phyloP scores from a whole-genome alignment of 1,284 basidiomycete genomes.

The Cryptococcus sp. region DNA sequence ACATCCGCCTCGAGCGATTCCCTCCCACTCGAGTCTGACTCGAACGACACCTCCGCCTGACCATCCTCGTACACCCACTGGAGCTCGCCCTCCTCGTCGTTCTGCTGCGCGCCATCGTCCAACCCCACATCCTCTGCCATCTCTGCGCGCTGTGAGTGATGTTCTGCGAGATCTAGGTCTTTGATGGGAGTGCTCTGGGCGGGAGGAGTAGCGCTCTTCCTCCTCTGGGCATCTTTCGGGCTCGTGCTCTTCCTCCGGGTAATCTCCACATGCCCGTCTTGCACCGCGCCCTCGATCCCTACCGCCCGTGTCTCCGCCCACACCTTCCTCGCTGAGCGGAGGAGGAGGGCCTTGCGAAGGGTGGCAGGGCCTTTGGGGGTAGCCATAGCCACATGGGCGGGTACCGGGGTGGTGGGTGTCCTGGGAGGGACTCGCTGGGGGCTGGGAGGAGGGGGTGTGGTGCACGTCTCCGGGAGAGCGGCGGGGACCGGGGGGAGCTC shows the following conservation, averaged over 20 bases:
- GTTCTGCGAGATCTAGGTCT: not conserved
- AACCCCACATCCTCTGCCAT: conserved; percentile 13
- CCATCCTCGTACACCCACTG: conserved; percentile 37
- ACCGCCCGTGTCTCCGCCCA: conserved; percentile 36
- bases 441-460: conserved; percentile 1
- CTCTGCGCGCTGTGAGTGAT: conserved; percentile 4
- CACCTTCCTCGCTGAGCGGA: conserved; percentile 43
- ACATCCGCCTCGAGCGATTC: conserved; percentile 36
- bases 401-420: conserved; percentile 14
- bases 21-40: conserved; percentile 33
- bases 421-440: not conserved
- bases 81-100: conserved; percentile 13
- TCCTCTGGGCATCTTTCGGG: conserved; percentile 14
- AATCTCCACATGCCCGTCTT: conserved; percentile 25
- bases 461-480: not conserved
- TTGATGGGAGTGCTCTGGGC: not conserved
- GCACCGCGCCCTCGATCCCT: conserved; percentile 38
- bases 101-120: conserved; percentile 5
- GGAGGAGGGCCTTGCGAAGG: conserved; percentile 40
- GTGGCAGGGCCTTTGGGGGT: conserved; percentile 37
- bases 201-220: conserved; percentile 23
- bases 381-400: conserved; percentile 31
- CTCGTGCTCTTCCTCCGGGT: conserved; percentile 33
- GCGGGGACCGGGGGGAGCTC: not conserved
- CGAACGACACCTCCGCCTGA: conserved; percentile 21